Evolutionary conservation across 257 asterid species (phyloP).

Genomic region (Solanum rostratum): DNA sequence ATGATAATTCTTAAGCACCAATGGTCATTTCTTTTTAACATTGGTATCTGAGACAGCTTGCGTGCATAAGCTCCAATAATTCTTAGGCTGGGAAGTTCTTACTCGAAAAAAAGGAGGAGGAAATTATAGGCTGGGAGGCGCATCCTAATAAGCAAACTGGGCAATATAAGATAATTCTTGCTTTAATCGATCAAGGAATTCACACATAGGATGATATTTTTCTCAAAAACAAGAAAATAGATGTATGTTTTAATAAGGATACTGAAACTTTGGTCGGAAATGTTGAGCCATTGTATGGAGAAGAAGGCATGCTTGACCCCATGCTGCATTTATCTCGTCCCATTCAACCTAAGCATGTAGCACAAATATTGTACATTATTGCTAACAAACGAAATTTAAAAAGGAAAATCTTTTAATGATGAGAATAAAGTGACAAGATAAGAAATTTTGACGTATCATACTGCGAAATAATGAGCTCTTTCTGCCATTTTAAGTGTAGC

Average conservation of each 20-base stretch:
- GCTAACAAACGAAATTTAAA: background rate
- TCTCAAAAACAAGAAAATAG: background rate
- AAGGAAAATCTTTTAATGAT: background rate
- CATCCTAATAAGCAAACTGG: background rate
- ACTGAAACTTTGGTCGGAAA: constrained; percentile 90
- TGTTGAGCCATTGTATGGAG: constrained; percentile 98
- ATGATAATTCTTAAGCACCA: background rate
- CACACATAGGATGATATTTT: background rate
- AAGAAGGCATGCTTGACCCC: constrained; percentile 99
- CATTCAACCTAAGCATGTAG: constrained; percentile 70
- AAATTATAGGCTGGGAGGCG: background rate
- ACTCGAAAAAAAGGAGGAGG: background rate
- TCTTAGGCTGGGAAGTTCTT: background rate
- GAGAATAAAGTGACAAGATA: background rate
- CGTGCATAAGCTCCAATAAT: background rate
- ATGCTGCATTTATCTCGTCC: constrained; percentile 99
- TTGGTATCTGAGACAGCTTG: background rate
- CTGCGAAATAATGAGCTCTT: background rate
- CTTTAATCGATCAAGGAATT: background rate
- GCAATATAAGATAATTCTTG: background rate
- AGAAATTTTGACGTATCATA: background rate
- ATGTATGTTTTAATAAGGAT: constrained; percentile 24
- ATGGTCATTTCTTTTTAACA: background rate
- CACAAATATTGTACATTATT: background rate
- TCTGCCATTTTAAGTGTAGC: background rate